Evolutionary conservation across 352 stramenopile species (phyloP), one percentile per base, ranked within the genome.

Genomic region (Globisporangium perplexum): DNA sequence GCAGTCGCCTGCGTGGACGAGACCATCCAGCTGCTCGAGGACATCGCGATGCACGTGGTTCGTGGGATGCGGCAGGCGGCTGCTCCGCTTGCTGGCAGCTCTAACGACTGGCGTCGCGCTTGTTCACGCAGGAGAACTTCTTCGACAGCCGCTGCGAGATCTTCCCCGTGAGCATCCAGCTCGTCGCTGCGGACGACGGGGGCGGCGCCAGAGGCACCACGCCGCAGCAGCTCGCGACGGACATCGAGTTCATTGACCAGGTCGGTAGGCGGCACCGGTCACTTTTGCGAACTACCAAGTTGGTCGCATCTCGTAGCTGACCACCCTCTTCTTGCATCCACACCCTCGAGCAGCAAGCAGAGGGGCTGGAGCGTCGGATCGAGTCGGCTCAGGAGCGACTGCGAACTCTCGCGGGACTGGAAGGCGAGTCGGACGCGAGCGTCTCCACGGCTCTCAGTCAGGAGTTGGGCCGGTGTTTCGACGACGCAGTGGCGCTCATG

Each of bases 401-500:
- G 10, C 28, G 49, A 44, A 44, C 53, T 8, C 60, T 67, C 22
- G 35, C 31, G 2, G 30, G 30, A 3, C 22, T 14, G 10, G 6
- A 6, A 20, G 18, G 1, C n/a, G 30, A 12, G 3, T 28, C 47
- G 10, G 46, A 51, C 8, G 31, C 35, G 4, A 41, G 31, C 30
- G 47, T 31, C 31, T 41, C 47, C 12, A 31, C 64, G 51, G 56
- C 43, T 17, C 50, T 74, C 12, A 74, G 62, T 36, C 22, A 60
- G 20, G 68, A 66, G 33, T 62, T 80, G 0, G 60, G 68, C 1
- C 33, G 22, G 3, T 63, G 65, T 35, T 28, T 80, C 6, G 38
- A 50, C 41, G 53, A 75, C 23, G 65, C 57, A 7, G 53, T 71
- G 18, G 39, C 54, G 26, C 62, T 77, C 17, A 68, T 80, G 26